phyloP scores from a whole-genome alignment of 768 basidiomycete genomes.

The Albatrellus ellisii region DNA sequence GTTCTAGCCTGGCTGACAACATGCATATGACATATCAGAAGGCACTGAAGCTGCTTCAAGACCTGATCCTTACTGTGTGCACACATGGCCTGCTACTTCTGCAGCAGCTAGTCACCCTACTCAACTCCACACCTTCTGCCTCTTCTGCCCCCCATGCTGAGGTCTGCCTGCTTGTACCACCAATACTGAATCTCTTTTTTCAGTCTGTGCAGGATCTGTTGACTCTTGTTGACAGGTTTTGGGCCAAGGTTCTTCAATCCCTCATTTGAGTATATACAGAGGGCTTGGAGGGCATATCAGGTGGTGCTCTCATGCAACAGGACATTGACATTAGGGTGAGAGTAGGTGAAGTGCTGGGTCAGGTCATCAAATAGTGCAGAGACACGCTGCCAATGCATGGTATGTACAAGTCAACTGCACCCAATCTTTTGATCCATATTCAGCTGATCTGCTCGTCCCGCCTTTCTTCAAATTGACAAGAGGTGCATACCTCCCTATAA shows the following conservation, averaged over 20 bases:
- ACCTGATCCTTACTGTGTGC: no score
- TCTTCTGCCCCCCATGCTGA: no score
- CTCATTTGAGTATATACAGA: slow-evolving; percentile 57
- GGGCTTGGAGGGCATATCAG: slow-evolving; percentile 36
- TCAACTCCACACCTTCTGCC: no score
- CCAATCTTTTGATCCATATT: no score
- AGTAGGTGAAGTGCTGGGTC: slow-evolving; percentile 75
- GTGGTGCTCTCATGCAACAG: slow-evolving; percentile 31
- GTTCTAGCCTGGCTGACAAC: no score
- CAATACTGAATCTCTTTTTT: no score
- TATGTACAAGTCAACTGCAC: no score
- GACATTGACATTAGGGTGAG: slow-evolving; percentile 67
- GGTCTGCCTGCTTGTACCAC: slow-evolving; percentile 2
- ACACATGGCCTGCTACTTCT: no score
- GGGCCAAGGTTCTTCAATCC: slow-evolving; percentile 53
- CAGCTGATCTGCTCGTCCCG: slow-evolving; percentile 64
- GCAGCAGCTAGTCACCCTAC: slow-evolving; percentile 53
- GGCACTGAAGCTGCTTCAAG: no score
- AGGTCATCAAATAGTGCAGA: slow-evolving; percentile 63
- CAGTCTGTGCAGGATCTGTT: slow-evolving; percentile 82
- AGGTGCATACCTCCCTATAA: slow-evolving; percentile 46
- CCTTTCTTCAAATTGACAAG: slow-evolving; percentile 54
- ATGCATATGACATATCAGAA: slow-evolving; percentile 69
- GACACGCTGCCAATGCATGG: slow-evolving; percentile 56
- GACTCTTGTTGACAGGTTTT: slow-evolving; percentile 67